These are phyloP conservation scores for Cladosporium sp. DNA, from an alignment of 2,329 filamentous ascomycete species.

Conservation along the genomic window DNA sequence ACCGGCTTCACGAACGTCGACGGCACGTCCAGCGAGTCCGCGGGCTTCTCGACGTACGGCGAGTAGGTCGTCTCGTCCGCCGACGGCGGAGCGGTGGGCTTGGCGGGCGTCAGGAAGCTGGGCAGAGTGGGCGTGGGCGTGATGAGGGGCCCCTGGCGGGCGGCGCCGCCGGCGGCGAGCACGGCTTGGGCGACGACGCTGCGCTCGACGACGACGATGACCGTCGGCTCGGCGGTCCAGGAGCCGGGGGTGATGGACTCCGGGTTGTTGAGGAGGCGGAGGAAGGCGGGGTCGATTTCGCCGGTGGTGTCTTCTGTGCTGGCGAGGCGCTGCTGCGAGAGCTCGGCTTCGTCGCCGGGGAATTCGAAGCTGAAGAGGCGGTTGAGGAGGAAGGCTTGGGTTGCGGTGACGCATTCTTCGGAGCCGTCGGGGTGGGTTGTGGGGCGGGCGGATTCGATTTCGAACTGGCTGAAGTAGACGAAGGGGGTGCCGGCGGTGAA, in stretches of 20 bases:
- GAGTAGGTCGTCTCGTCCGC: neutral
- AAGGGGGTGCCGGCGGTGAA: slow-evolving; percentile 33
- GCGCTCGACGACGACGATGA: slow-evolving; percentile 37
- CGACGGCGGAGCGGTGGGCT: neutral
- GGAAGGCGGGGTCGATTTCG: slow-evolving; percentile 29
- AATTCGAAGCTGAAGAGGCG: slow-evolving; percentile 34
- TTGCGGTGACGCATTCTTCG: slow-evolving; percentile 27
- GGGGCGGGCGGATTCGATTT: slow-evolving; percentile 32
- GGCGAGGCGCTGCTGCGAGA: slow-evolving; percentile 25
- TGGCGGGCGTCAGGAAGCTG: slow-evolving; percentile 8
- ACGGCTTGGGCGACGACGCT: slow-evolving; percentile 27
- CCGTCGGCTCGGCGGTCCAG: slow-evolving; percentile 35
- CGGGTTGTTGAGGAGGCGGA: slow-evolving; percentile 23
- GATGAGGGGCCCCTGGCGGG: slow-evolving; percentile 13
- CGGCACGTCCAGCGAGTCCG: neutral
- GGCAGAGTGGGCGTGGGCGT: slow-evolving; percentile 23
- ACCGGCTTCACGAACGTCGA: neutral
- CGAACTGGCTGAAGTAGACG: slow-evolving; percentile 39
- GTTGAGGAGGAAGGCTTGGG: slow-evolving; percentile 30
- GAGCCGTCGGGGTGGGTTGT: slow-evolving; percentile 24
- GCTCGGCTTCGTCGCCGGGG: slow-evolving; percentile 18
- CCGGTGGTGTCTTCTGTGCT: slow-evolving; percentile 25
- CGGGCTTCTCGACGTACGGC: slow-evolving; percentile 7
- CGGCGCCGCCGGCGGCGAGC: slow-evolving; percentile 12
- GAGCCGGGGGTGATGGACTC: slow-evolving; percentile 27